Conservation (phyloP, 805 yeast species). For the Hanseniaspora clermontiae region DNA sequence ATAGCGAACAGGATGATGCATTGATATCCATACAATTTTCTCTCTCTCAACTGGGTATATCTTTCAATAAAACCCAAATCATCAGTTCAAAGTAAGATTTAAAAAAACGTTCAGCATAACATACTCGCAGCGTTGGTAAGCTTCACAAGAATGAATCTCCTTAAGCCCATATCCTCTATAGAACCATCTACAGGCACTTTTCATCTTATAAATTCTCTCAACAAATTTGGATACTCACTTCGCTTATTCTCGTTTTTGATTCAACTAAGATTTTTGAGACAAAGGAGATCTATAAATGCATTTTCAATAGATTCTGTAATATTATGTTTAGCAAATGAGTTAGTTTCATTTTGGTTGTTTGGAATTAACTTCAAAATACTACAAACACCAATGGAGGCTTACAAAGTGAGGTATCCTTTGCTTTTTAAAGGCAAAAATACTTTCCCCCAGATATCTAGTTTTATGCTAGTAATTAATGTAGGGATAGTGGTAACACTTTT, state of each 20-base stretch:
- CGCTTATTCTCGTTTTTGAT: constrained; percentile 1
- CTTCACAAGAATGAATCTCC: not conserved
- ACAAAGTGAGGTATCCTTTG: constrained; percentile 28
- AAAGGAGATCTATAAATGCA: constrained; percentile 29
- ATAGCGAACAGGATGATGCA: too few relatives aligned
- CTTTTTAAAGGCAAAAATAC: constrained; percentile 17
- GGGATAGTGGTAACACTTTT: constrained; percentile 14
- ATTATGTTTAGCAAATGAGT: constrained; percentile 16
- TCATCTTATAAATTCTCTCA: not conserved
- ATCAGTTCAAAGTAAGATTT: too few relatives aligned
- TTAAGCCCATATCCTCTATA: not conserved
- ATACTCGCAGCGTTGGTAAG: too few relatives aligned
- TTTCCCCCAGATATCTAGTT: constrained; percentile 20
- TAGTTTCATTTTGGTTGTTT: constrained; percentile 19
- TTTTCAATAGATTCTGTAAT: constrained; percentile 28
- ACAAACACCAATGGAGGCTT: constrained; percentile 20
- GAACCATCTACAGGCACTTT: not conserved
- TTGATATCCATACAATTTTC: too few relatives aligned
- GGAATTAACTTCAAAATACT: constrained; percentile 21
- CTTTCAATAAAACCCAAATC: too few relatives aligned
- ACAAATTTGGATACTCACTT: not conserved
- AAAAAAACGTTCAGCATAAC: too few relatives aligned
- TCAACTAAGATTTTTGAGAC: constrained; percentile 22
- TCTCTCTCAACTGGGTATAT: too few relatives aligned
- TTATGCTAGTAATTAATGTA: constrained; percentile 19